A percentile compares a stretch with the other conserved stretches of the same genome.
These are phyloP conservation scores for Fabrea salina DNA, from an alignment of 169 alveolate species.

Conservation along the genomic window DNA sequence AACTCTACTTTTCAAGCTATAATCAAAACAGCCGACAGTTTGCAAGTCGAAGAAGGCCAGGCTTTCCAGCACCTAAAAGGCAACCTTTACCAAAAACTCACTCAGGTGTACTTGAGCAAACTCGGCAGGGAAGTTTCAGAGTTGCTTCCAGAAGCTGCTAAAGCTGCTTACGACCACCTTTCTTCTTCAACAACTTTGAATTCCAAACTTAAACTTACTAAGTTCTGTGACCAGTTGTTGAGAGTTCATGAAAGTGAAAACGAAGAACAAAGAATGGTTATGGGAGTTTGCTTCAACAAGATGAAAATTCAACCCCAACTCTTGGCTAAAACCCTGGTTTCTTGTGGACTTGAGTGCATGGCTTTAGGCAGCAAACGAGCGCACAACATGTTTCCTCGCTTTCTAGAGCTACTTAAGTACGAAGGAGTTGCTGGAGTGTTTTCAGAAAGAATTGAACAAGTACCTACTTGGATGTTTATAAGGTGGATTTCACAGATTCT, in stretches of 20 bases:
- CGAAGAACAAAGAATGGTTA: not conserved
- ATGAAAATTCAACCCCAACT: slow-evolving; percentile 37
- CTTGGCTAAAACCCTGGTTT: slow-evolving; percentile 48
- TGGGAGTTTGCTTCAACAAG: slow-evolving; percentile 4
- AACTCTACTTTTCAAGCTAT: no score
- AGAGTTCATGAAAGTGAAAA: slow-evolving; percentile 23
- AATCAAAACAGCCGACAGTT: not conserved
- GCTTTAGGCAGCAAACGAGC: slow-evolving; percentile 55
- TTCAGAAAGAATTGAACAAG: slow-evolving; percentile 1
- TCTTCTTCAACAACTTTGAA: slow-evolving; percentile 21
- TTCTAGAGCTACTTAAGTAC: slow-evolving; percentile 68
- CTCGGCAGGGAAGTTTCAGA: not conserved
- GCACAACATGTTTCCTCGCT: slow-evolving; percentile 71
- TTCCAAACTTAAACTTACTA: slow-evolving; percentile 43
- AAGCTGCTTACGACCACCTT: not conserved
- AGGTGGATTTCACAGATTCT: slow-evolving; percentile 32
- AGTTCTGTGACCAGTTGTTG: slow-evolving; percentile 32
- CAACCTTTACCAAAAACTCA: not conserved
- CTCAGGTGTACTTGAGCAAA: not conserved
- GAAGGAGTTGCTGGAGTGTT: slow-evolving; percentile 51
- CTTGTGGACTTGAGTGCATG: slow-evolving; percentile 48
- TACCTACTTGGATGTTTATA: slow-evolving; percentile 74
- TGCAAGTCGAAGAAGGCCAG: not conserved
- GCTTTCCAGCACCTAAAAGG: not conserved
- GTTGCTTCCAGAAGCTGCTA: not conserved